phyloP scores from a whole-genome alignment of 2,329 filamentous ascomycete species.

The Emergomyces orientalis region DNA sequence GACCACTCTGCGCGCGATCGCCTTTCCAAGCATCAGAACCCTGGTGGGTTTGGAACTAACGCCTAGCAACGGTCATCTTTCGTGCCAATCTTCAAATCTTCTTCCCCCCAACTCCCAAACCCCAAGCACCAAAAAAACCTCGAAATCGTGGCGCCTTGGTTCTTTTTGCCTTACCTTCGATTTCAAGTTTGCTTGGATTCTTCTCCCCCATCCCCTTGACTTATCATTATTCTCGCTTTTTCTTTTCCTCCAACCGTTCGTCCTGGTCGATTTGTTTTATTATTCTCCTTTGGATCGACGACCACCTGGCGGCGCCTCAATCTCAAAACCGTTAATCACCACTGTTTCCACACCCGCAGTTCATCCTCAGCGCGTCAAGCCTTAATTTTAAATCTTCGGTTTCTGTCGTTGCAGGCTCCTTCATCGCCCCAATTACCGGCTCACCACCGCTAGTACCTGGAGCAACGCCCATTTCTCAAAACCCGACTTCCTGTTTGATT shows the following conservation, averaged over 20 bases:
- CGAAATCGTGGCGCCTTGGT: background rate
- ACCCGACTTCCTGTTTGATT: background rate
- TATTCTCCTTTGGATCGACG: background rate
- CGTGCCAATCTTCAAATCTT: constrained; percentile 5
- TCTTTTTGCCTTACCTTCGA: background rate
- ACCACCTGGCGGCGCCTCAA: background rate
- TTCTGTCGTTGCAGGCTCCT: background rate
- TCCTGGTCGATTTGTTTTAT: background rate
- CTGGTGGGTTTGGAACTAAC: background rate
- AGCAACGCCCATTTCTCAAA: background rate
- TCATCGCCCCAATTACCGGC: background rate
- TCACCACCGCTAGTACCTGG: background rate
- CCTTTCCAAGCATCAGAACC: background rate
- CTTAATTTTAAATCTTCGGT: background rate
- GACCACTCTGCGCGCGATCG: background rate
- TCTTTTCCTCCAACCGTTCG: background rate
- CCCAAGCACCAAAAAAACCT: background rate
- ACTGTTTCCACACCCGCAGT: background rate
- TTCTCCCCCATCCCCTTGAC: background rate
- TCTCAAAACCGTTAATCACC: background rate
- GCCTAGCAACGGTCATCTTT: background rate
- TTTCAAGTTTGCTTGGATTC: background rate
- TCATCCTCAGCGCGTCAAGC: background rate
- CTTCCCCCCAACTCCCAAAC: background rate
- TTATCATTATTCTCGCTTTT: background rate